Evolutionary conservation across 2,329 filamentous ascomycete species (phyloP).

Genomic region (Alternaria infectoria): DNA sequence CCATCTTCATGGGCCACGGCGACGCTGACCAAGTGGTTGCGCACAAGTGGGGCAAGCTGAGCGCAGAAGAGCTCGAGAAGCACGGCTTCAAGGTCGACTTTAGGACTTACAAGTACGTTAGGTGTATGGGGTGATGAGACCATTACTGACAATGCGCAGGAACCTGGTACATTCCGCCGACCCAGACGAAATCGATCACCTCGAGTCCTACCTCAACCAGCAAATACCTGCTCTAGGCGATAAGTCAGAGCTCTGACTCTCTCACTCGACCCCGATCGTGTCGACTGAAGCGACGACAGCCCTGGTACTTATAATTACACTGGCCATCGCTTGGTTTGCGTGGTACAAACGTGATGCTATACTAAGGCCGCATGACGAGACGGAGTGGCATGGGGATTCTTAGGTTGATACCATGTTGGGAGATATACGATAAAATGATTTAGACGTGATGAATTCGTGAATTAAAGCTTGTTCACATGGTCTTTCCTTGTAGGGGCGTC

Average conservation of each 20-base stretch:
- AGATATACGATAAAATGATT: background rate
- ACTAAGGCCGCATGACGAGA: background rate
- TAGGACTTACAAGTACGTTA: slow-evolving; percentile 72
- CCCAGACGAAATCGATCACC: slow-evolving; percentile 78
- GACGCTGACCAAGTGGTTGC: slow-evolving; percentile 75
- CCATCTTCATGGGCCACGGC: slow-evolving; percentile 91
- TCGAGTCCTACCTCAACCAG: slow-evolving; percentile 69
- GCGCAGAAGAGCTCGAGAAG: slow-evolving; percentile 69
- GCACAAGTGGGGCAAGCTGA: slow-evolving; percentile 70
- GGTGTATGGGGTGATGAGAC: no score
- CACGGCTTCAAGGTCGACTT: slow-evolving; percentile 77
- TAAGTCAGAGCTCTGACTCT: slow-evolving; percentile 42
- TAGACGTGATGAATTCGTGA: background rate
- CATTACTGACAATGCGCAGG: slow-evolving; percentile 50
- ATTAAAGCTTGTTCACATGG: no score
- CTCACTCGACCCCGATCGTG: background rate
- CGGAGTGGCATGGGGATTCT: background rate
- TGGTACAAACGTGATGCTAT: slow-evolving; percentile 26
- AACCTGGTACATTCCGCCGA: slow-evolving; percentile 78
- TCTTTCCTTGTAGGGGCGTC: no score
- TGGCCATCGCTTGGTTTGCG: slow-evolving; percentile 34
- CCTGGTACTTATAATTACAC: slow-evolving; percentile 31
- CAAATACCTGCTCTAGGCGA: slow-evolving; percentile 58
- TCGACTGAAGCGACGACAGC: slow-evolving; percentile 24
- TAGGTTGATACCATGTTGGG: background rate